These are phyloP conservation scores for Aspergillus incahuasiensis DNA, from an alignment of 495 filamentous ascomycete species.

Conservation along the genomic window DNA sequence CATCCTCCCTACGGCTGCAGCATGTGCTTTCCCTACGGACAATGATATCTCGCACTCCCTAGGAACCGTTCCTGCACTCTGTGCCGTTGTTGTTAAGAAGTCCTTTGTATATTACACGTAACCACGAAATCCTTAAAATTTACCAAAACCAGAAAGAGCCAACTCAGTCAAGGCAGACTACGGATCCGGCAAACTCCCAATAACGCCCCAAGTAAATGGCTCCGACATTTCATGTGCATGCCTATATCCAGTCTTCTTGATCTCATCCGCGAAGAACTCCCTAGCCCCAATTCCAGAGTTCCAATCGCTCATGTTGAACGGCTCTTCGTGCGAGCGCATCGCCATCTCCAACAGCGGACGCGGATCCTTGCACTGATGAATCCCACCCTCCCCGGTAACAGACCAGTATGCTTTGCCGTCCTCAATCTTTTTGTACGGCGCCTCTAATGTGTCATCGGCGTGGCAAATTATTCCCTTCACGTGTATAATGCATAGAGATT, in stretches of 20 bases:
- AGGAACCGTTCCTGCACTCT: no score
- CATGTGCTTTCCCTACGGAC: no score
- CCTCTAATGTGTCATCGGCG: constrained; percentile 25
- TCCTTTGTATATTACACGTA: no score
- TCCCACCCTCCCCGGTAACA: constrained; percentile 15
- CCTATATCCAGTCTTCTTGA: neutral
- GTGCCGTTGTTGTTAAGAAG: no score
- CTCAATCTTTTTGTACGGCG: constrained; percentile 16
- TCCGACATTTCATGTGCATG: neutral
- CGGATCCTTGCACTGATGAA: constrained; percentile 19
- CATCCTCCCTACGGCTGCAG: no score
- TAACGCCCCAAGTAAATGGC: neutral
- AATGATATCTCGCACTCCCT: no score
- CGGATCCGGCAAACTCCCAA: neutral
- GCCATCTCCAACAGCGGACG: constrained; percentile 15
- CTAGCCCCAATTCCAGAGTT: constrained; percentile 3
- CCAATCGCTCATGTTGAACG: constrained; percentile 10
- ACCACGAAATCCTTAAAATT: no score
- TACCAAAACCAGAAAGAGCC: no score
- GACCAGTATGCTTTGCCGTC: constrained; percentile 3
- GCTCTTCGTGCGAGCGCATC: neutral
- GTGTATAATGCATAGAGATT: neutral
- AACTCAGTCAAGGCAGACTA: no score
- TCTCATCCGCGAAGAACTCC: constrained; percentile 9
- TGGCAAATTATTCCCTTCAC: constrained; percentile 17